Conservation (phyloP, 1,284 basidiomycete genomes). For the Schizophyllum commune region DNA sequence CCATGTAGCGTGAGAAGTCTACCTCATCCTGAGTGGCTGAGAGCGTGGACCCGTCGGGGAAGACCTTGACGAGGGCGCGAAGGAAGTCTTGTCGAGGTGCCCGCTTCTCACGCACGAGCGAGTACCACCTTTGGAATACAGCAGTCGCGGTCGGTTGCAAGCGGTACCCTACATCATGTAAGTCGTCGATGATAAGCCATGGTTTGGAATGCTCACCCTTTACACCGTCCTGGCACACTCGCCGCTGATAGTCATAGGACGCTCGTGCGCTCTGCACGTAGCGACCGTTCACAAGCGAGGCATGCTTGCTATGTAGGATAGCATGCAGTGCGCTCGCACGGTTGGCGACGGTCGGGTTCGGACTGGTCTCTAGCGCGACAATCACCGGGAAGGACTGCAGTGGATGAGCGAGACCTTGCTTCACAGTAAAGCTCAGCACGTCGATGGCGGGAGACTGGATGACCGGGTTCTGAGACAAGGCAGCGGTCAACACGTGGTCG, state of each 20-base stretch:
- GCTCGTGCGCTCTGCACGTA: conserved; percentile 74
- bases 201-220: conserved; percentile 32
- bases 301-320: conserved; percentile 83
- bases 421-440: conserved; percentile 86
- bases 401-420: conserved; percentile 93
- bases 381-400: conserved; percentile 90
- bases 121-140: conserved; percentile 85
- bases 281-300: conserved; percentile 81
- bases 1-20: conserved; percentile 83
- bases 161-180: conserved; percentile 46
- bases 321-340: conserved; percentile 80
- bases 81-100: conserved; percentile 79
- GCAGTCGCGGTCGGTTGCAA: conserved; percentile 56
- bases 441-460: conserved; percentile 86
- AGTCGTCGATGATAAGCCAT: not conserved
- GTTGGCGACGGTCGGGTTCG: conserved; percentile 50
- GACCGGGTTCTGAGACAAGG: conserved; percentile 59
- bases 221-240: conserved; percentile 36
- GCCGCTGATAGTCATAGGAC: conserved; percentile 80
- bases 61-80: conserved; percentile 72
- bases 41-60: conserved; percentile 53
- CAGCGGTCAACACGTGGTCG: conserved; percentile 72
- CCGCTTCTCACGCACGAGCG: conserved; percentile 86
- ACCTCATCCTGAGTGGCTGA: conserved; percentile 58
- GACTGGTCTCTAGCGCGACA: conserved; percentile 86